These are phyloP conservation scores for Puccinia triticina DNA, from an alignment of 1,284 basidiomycete species.

Conservation along the genomic window DNA sequence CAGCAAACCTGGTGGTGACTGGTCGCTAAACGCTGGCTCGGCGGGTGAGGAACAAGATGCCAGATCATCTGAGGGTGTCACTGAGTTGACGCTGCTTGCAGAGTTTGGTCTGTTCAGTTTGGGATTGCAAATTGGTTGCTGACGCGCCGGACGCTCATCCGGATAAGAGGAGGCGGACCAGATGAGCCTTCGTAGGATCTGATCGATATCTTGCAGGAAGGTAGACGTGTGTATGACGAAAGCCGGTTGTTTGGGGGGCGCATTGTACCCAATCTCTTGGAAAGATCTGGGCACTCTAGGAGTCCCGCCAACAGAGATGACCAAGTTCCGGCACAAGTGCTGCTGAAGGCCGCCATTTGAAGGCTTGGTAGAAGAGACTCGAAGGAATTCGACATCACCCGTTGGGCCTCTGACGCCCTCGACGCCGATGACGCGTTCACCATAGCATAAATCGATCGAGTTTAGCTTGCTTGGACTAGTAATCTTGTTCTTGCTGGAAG, in stretches of 20 bases:
- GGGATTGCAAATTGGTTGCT: not conserved
- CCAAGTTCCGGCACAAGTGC: slow-evolving; percentile 58
- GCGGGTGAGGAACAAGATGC: not conserved
- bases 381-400: slow-evolving; percentile 56
- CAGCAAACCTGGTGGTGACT: not conserved
- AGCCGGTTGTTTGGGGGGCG: slow-evolving; percentile 57
- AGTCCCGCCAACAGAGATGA: slow-evolving; percentile 66
- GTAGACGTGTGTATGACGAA: slow-evolving; percentile 61
- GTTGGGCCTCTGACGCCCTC: slow-evolving; percentile 49
- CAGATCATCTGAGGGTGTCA: slow-evolving; percentile 3
- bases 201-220: slow-evolving; percentile 54
- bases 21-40: not conserved
- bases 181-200: slow-evolving; percentile 38
- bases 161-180: not conserved
- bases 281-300: slow-evolving; percentile 64
- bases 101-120: not conserved
- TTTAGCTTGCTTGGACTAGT: slow-evolving; percentile 34
- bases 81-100: not conserved
- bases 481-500: not conserved
- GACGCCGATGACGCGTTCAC: slow-evolving; percentile 64
- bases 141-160: not conserved
- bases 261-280: slow-evolving; percentile 56
- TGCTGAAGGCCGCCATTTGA: not conserved
- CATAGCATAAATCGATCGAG: slow-evolving; percentile 59
- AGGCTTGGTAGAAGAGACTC: slow-evolving; percentile 19